A percentile compares a stretch with the other conserved stretches of the same genome.
These are phyloP conservation scores for Austroboletus festivus DNA, from an alignment of 768 basidiomycete genomes.

Conservation along the genomic window DNA sequence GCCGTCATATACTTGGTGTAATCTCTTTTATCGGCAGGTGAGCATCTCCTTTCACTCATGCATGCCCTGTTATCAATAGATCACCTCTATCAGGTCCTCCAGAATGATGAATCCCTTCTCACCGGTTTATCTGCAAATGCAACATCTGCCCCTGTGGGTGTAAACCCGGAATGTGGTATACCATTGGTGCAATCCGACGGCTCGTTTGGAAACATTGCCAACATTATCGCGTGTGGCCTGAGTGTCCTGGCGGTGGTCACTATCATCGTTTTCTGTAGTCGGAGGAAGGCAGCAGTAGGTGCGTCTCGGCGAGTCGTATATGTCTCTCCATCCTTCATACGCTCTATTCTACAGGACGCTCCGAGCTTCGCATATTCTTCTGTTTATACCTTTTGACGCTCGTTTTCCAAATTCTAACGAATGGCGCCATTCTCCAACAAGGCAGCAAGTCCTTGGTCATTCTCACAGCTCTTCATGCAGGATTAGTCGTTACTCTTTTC, in stretches of 20 bases:
- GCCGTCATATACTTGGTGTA: constrained; percentile 89
- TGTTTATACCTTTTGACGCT: constrained; percentile 67
- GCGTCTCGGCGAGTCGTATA: constrained; percentile 26
- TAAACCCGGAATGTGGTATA: constrained; percentile 81
- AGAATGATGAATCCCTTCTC: constrained; percentile 33
- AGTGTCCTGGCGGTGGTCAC: constrained; percentile 57
- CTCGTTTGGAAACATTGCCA: constrained; percentile 79
- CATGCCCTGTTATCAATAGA: constrained; percentile 6
- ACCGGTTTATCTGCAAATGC: constrained; percentile 43
- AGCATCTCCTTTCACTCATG: constrained; percentile 20
- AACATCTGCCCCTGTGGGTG: constrained; percentile 68
- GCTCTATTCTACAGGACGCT: constrained; percentile 44
- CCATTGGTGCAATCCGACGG: constrained; percentile 53
- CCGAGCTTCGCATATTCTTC: constrained; percentile 70
- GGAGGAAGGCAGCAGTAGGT: constrained; percentile 88
- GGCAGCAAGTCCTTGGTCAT: constrained; percentile 67
- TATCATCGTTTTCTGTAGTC: constrained; percentile 56
- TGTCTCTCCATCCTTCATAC: neutral
- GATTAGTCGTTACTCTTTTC: constrained; percentile 70
- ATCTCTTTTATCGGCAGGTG: constrained; percentile 90
- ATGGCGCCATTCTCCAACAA: constrained; percentile 75
- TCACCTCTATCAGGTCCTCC: constrained; percentile 40
- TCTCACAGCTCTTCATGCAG: constrained; percentile 77
- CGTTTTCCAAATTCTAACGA: constrained; percentile 77
- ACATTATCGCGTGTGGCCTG: constrained; percentile 77